phyloP scores from a whole-genome alignment of 2,329 filamentous ascomycete species.

The Massarina eburnea region DNA sequence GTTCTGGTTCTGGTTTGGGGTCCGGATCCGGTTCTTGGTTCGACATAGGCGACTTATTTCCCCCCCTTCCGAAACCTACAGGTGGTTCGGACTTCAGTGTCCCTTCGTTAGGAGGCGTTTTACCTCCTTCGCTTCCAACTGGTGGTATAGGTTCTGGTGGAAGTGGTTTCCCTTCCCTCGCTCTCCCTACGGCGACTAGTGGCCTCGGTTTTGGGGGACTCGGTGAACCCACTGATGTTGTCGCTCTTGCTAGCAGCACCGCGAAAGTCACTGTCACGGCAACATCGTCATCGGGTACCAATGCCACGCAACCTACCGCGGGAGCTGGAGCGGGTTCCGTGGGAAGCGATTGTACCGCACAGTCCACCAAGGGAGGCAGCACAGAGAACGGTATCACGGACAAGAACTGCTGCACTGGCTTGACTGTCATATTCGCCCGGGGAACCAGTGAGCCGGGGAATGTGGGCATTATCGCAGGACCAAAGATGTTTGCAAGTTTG shows the following conservation, averaged over 20 bases:
- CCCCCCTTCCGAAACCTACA: not conserved
- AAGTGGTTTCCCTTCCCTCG: not conserved
- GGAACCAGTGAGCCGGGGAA: conserved; percentile 48
- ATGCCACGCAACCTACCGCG: not conserved
- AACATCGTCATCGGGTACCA: not conserved
- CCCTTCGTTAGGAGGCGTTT: conserved; percentile 1
- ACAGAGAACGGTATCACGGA: conserved; percentile 45
- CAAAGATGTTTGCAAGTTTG: conserved; percentile 37
- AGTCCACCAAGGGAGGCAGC: conserved; percentile 22
- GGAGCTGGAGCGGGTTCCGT: conserved; percentile 6
- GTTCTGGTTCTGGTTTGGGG: not conserved
- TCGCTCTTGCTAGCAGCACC: not conserved
- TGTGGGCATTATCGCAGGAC: conserved; percentile 46
- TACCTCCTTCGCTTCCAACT: not conserved
- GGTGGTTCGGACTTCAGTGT: conserved; percentile 1
- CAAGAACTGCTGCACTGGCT: conserved; percentile 43
- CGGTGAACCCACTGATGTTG: not conserved
- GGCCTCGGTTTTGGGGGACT: not conserved
- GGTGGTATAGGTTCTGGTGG: not conserved
- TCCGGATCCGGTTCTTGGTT: conserved; percentile 1
- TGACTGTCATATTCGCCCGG: conserved; percentile 49
- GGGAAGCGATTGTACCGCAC: conserved; percentile 25
- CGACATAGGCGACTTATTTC: not conserved
- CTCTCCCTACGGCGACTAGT: not conserved
- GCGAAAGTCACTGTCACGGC: not conserved